A percentile compares a stretch with the other conserved stretches of the same genome.
Conservation (phyloP, 2,329 filamentous ascomycete genomes). For the Monosporascus sp. region DNA sequence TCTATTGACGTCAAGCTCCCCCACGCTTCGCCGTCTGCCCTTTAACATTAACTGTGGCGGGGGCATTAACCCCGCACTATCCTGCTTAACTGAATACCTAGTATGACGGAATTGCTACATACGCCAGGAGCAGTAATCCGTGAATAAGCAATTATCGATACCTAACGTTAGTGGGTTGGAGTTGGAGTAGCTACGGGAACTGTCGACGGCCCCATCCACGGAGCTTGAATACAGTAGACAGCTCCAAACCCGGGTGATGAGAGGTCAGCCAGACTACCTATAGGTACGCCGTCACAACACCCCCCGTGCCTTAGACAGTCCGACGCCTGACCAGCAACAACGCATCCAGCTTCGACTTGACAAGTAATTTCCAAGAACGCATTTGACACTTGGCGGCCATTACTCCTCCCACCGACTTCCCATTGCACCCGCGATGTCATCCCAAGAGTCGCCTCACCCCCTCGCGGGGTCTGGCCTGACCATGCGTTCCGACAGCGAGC, state of each 20-base stretch:
- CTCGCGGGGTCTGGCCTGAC: constrained; percentile 71
- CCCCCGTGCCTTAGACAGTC: neutral
- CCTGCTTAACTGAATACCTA: neutral
- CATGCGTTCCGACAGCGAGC: constrained; percentile 78
- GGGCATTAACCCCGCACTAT: neutral
- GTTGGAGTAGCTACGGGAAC: no score
- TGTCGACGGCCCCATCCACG: no score
- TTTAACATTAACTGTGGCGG: neutral
- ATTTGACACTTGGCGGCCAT: neutral
- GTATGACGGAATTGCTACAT: no score
- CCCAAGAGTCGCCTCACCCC: constrained; percentile 44
- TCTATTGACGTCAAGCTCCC: neutral
- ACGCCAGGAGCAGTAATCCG: no score
- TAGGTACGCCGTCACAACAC: no score
- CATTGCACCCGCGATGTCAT: constrained; percentile 41
- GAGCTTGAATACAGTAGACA: no score
- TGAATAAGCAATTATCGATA: no score
- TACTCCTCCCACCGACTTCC: neutral
- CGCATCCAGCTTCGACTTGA: neutral
- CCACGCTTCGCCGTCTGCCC: neutral
- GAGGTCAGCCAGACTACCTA: no score
- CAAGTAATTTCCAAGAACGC: neutral
- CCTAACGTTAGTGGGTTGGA: no score
- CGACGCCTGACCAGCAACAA: neutral
- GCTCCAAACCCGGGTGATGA: no score